These are phyloP conservation scores for Rhipidocladum racemiflorum DNA, from an alignment of 176 grass and related monocot species.

Conservation along the genomic window DNA sequence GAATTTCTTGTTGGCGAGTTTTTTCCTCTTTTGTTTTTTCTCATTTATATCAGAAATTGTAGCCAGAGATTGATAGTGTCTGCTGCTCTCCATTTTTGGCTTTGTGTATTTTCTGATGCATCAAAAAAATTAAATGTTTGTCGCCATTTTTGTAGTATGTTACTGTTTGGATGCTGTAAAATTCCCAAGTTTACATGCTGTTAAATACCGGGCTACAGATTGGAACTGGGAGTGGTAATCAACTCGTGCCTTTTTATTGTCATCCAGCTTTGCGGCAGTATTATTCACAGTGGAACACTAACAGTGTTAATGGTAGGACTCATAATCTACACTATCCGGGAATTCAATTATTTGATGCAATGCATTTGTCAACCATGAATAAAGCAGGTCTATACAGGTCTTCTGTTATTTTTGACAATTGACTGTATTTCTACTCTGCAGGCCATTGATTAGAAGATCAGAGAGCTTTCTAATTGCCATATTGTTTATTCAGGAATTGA, in stretches of 20 bases:
- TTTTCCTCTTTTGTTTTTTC: background rate
- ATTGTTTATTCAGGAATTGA: constrained; percentile 96
- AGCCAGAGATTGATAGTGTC: background rate
- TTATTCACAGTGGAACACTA: too few species aligned
- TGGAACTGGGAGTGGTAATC: too few species aligned
- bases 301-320: too few species aligned
- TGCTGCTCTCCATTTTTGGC: background rate
- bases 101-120: background rate
- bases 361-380: background rate
- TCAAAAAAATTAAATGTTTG: background rate
- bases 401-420: background rate
- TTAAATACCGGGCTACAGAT: too few species aligned
- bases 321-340: too few species aligned
- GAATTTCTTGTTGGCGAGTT: background rate
- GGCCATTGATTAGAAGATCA: constrained; percentile 99
- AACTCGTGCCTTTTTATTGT: too few species aligned
- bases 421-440: constrained; percentile 38
- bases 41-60: background rate
- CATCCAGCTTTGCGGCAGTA: too few species aligned
- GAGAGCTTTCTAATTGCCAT: constrained; percentile 96
- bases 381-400: background rate
- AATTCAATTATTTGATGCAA: too few species aligned
- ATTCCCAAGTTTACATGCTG: background rate
- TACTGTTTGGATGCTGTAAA: background rate
- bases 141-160: background rate